Base-by-base conservation (phyloP, 108 stramenopile species). In the Licmophora abbreviata region DNA sequence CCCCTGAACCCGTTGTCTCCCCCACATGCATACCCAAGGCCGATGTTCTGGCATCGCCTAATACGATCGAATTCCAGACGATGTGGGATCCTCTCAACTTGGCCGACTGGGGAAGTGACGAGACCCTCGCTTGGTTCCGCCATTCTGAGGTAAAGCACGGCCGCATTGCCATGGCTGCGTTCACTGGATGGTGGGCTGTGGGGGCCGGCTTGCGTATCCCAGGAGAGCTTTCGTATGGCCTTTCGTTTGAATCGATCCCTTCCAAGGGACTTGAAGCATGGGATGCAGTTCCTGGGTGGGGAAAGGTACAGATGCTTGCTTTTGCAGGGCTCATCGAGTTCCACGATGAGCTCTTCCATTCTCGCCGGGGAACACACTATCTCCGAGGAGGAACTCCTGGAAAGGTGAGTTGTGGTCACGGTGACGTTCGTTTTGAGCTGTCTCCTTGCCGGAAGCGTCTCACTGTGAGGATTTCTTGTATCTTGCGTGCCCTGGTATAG, bases 241-340 rank as follows among this genome's bases (percentile, higher is more conserved):
- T 81, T 54, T 54, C 64, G 47, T 85, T 81, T 53, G 44, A 74
- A 15, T 58, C 60, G 24, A 53, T 85, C 58, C 84, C 84, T 17
- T 68, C 68, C 56, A 72, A 76, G 58, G 84, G 80, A 60, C 72
- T 85, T 43, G 84, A 77, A 49, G 84, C 84, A 12, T 85, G 84
- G 84, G 84, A 81, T 58, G 84, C 84, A 30, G 60, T 77, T 44
- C 84, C 84, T 22, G 84, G 84, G 71, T 81, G 79, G 76, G 84
- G 84, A 26, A 85, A 85, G 77, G 84, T 77, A 38, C 84, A 85
- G 56, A 61, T 85, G 77, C 68, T 85, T 36, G 61, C 81, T 18
- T 81, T 85, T 50, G 80, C 80, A 36, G 84, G 84, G 51, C 64
- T 85, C 51, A 70, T 85, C 51, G 84, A 85, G 52, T 79, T 81